Base-by-base conservation (phyloP, 106 monocot species). In the Amphibolis antarctica region DNA sequence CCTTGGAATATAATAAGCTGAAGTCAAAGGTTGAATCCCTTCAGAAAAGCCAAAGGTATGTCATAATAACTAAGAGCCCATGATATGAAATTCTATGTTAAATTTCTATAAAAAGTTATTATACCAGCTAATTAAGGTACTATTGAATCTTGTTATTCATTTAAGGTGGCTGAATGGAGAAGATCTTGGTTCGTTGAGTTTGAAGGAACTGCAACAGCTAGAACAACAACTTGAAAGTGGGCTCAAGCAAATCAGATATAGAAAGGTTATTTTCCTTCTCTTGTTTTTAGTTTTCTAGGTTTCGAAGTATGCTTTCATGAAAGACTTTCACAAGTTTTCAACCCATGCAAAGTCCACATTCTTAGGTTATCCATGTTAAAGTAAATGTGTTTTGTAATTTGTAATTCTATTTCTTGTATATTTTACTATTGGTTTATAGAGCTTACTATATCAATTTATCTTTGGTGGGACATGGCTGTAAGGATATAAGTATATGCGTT, bases 21-120 rank as follows among this genome's bases (percentile, higher is more conserved):
- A 86, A 80, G 63, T 48, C 68, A 1, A 86, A 65, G 62, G 27
- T 82, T 31, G 80, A 82, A 29, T 63, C 66, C 13, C 50, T 86
- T 30, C 86, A 77, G 66, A 82, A 71, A 57, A 66, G 55, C 51
- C 82, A 82, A 55, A 86, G 82, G 86, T 86, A 26, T n/a, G n/a
- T 10, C 12, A 14, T 4, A 5, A 56, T 26, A 14, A 21, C 53
- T 21, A 53, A 53, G n/a, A n/a, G n/a, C n/a, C n/a, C n/a, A n/a
- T n/a, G 1, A 53, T 19, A 23, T 24, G 53, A 21, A 53, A 21
- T 53, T 4, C 12, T 21, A 19, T 19, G 1, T 53, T 53, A 10
- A 19, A 53, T n/a, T n/a, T n/a, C n/a, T n/a, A n/a, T 19, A 53
- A 0, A 46, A 10, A 6, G 12, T 17, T 23, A 10, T 17, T 49